Base-by-base conservation (phyloP, 2,329 filamentous ascomycete species). In the Ampelomyces quisqualis region DNA sequence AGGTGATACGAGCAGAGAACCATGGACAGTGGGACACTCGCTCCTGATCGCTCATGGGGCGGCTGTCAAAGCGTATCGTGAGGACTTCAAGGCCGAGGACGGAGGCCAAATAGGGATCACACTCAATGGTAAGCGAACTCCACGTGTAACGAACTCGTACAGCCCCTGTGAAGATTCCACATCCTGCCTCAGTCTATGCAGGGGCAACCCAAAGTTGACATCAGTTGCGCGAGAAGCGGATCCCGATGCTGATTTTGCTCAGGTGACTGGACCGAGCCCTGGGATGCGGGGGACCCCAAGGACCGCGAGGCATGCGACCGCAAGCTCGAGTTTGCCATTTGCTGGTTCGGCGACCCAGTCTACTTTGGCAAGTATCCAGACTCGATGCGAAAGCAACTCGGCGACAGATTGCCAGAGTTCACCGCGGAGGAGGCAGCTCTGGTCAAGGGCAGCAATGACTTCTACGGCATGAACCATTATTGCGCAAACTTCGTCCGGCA, bases 391-490 rank as follows among this genome's bases (percentile, higher is more conserved):
- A 80, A 81, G 64, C 88, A 94, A 73, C 81, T 94, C 13, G 88
- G 88, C 40, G 77, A 84, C 63, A 81, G 88, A 10, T 77, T 94
- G 33, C 89, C 89, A 4, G 73, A 75, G 30, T 93, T 87, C 67
- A 89, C 85, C 0, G 69, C 77, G 0, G 85, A 88, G 53, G 88
- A 95, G 63, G 68, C 75, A 17, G 80, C 79, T 2, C 74, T 93
- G n/a, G 82, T 95, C 31, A 77, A 85, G 60, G 88, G 86, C n/a
- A 88, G 84, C 64, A 93, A 93, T 68, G 89, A 94, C 74, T 94
- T 94, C 71, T 94, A 94, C 69, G 89, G 88, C 67, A 91, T 91
- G 87, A 94, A 95, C 75, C 86, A 90, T 76, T 95, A 95, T 75
- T 90, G 87, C 35, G 85, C 88, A 62, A 88, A 93, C 76, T 94